Evolutionary conservation across 192 early-diverging fungal species (phyloP), one percentile per base, ranked within the genome.

Genomic region (Gamsiella multidivaricata): DNA sequence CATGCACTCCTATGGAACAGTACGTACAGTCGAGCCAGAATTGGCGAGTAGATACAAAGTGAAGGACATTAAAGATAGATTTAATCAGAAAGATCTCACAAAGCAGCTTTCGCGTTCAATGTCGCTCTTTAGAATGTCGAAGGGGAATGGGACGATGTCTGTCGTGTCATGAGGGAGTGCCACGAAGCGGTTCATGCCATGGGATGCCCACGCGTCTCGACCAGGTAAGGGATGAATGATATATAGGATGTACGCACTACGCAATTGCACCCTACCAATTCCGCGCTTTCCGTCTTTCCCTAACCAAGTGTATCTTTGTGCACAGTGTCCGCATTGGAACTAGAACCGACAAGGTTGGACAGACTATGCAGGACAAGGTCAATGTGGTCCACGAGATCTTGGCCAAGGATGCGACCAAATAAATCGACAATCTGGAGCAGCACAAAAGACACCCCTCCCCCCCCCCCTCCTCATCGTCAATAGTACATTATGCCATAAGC

Each of bases 111-210:
- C 39, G 39, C 14, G 8, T 14, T 41, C 14, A 10, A 7, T 14
- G 7, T 46, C n/a, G 45, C n/a, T 12, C 10, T 12, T 5, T 53
- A 76, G 65, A 78, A 78, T 33, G 41, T 78, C 4, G 74, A 78
- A 31, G 74, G 74, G 12, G 74, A 78, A 5, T 78, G 74, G 74
- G 74, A 78, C 22, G 74, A 61, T 45, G 74, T 78, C 17, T 69
- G 74, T 47, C 59, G 65, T 22, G 66, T 78, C 54, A 78, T 78
- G 74, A 78, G 69, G 41, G 74, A 78, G 54, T 78, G 74, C 43
- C 74, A 78, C 29, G 65, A 78, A 34, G 74, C 74, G 36, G 74
- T 78, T 20, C 74, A 78, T 50, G 74, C 74, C 47, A 78, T 78
- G 74, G 74, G 74, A 41, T 69, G 74, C 49, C 74, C 74, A 37